Evolutionary conservation across 768 basidiomycete species (phyloP).

Genomic region (Punctularia strigosozonata): DNA sequence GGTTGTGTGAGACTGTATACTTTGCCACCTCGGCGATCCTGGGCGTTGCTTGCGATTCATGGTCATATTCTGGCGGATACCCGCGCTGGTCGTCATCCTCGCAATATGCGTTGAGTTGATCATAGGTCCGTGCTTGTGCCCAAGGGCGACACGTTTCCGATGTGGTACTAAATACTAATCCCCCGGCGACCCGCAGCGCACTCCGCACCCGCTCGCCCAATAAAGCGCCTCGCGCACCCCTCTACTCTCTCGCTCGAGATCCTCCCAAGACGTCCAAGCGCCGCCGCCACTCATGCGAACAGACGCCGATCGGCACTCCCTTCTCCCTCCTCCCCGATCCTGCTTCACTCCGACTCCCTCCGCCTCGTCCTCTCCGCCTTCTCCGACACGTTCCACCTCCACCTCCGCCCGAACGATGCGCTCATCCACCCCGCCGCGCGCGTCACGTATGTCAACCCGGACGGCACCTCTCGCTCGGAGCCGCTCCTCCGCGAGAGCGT

Average conservation of each 20-base stretch:
- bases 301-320: constrained; percentile 10
- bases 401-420: constrained; percentile 67
- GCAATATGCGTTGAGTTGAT: neutral
- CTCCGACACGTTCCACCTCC: constrained; percentile 54
- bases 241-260: constrained; percentile 27
- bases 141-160: neutral
- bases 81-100: constrained; percentile 1
- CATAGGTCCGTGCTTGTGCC: neutral
- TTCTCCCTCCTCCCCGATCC: constrained; percentile 27
- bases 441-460: constrained; percentile 48
- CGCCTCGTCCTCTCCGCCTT: constrained; percentile 59
- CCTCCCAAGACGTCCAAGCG: constrained; percentile 20
- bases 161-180: neutral
- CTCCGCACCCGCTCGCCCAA: constrained; percentile 19
- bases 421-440: constrained; percentile 72
- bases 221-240: constrained; percentile 26
- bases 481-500: constrained; percentile 56
- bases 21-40: too few relatives aligned
- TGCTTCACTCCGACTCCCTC: constrained; percentile 60
- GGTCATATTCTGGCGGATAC: too few relatives aligned
- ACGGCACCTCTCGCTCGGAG: constrained; percentile 36
- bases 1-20: too few relatives aligned
- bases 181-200: constrained; percentile 8
- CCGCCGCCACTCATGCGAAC: neutral
- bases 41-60: too few relatives aligned